Base-by-base conservation (phyloP, 2,329 filamentous ascomycete genomes). In the Teratosphaeria nubilosa region DNA sequence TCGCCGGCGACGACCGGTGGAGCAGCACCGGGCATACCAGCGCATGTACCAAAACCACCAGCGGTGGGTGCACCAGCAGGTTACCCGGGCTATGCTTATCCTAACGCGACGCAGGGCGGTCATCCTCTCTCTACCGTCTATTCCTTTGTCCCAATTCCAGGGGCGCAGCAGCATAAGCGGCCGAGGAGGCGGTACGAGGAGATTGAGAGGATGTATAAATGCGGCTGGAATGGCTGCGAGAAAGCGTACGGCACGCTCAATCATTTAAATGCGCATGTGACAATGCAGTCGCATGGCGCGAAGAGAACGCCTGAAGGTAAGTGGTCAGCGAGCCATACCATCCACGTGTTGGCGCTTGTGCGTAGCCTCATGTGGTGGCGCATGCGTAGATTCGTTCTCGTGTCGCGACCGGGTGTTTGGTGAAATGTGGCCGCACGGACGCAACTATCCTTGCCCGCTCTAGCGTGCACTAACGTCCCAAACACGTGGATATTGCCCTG, bases 161-260 rank as follows among this genome's bases (percentile, higher is more conserved):
- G 94, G 63, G 90, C 92, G 13, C 91, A 96, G 72, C 94, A 99
- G 73, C 92, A 97, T 74, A 99, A 99, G 79, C 85, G 94, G 59
- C 94, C 94, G 13, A 84, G 94, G 63, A 82, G 94, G 68, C 85
- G 94, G 56, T 99, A 96, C 69, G 94, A 99, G 75, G 94, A 99
- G 73, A 99, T 99, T 67, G 94, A 99, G 78, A 86, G 94, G 71
- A 97, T 99, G 94, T 97, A 99, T 80, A 97, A 97, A 76, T 99
- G 94, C 71, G 94, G 92, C 27, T 97, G 91, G 90, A 92, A 96
- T 64, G 91, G 91, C 9, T 99, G 94, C 71, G 94, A 99, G 75
- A 99, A 99, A 77, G 94, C 94, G 2, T 99, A 99, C 67, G 94
- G 94, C 60, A 99, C 94, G 53, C 77, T 99, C 62, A 99, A 99